Percentiles rank a stretch among this genome's conserved stretches.
phyloP scores from a whole-genome alignment of 495 filamentous ascomycete genomes.

The Penicillium arizonense region DNA sequence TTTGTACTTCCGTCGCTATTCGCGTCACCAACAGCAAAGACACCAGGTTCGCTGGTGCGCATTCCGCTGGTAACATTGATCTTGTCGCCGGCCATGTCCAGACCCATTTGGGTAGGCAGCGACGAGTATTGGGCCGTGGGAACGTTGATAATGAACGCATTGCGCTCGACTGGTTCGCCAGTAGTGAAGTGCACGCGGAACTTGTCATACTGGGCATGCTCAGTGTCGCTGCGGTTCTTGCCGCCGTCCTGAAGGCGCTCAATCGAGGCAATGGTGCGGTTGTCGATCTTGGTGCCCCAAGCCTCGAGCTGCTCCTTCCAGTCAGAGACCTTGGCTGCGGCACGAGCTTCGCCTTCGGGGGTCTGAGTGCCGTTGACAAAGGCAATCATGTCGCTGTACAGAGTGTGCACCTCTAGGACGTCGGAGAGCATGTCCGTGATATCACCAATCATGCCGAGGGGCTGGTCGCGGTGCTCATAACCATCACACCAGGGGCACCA shows the following conservation, averaged over 20 bases:
- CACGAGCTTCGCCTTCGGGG: slow-evolving; percentile 30
- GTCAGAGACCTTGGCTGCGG: slow-evolving; percentile 36
- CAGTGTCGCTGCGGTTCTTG: slow-evolving; percentile 27
- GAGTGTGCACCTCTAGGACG: slow-evolving; percentile 49
- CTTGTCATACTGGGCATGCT: slow-evolving; percentile 42
- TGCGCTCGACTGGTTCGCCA: slow-evolving; percentile 40
- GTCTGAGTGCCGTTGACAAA: slow-evolving; percentile 58
- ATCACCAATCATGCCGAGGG: slow-evolving; percentile 49
- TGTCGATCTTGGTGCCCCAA: slow-evolving; percentile 51
- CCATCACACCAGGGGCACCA: slow-evolving; percentile 66
- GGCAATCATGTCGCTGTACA: slow-evolving; percentile 41
- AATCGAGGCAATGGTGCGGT: slow-evolving; percentile 49
- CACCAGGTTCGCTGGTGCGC: slow-evolving; percentile 48
- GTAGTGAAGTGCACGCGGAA: slow-evolving; percentile 54
- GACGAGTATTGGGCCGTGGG: slow-evolving; percentile 42
- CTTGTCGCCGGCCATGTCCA: slow-evolving; percentile 42
- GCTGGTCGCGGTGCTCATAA: slow-evolving; percentile 55
- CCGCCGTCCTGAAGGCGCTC: slow-evolving; percentile 45
- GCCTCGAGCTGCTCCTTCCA: slow-evolving; percentile 47
- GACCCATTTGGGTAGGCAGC: slow-evolving; percentile 36
- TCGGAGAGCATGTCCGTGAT: slow-evolving; percentile 41
- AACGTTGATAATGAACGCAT: slow-evolving; percentile 51
- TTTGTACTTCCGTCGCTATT: slow-evolving; percentile 58
- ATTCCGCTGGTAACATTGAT: slow-evolving; percentile 39
- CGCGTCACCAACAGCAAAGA: slow-evolving; percentile 56